Evolutionary conservation across 2,329 filamentous ascomycete species (phyloP).

Genomic region (Exophiala bonariae): DNA sequence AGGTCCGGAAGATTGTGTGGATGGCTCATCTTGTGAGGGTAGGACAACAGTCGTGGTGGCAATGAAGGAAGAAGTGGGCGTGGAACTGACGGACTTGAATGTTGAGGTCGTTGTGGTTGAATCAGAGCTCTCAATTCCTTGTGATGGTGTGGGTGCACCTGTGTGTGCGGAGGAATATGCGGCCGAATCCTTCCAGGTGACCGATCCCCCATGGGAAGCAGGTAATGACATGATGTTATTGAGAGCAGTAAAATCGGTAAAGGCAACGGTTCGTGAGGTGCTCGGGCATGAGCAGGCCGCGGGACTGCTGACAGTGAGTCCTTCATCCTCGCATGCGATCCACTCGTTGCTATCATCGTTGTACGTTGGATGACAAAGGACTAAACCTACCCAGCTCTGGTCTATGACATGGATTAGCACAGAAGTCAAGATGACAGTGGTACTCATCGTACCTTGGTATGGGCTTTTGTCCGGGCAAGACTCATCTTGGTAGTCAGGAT

Average conservation of each 20-base stretch:
- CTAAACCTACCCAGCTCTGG: slow-evolving; percentile 24
- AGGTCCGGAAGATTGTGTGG: slow-evolving; percentile 4
- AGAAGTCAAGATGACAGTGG: neutral
- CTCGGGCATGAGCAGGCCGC: slow-evolving; percentile 21
- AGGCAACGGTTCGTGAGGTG: slow-evolving; percentile 17
- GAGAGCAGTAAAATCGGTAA: slow-evolving; percentile 16
- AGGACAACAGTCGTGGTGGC: no score
- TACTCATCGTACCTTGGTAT: neutral
- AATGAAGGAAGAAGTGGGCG: neutral
- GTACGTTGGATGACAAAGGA: slow-evolving; percentile 24
- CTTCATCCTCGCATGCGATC: slow-evolving; percentile 20
- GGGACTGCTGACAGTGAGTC: slow-evolving; percentile 15
- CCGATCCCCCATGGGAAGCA: slow-evolving; percentile 6
- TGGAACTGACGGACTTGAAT: neutral
- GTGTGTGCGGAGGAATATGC: slow-evolving; percentile 6
- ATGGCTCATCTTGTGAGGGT: no score
- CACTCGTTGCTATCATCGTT: slow-evolving; percentile 22
- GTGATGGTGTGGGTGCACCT: neutral
- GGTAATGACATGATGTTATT: slow-evolving; percentile 22
- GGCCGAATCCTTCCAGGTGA: slow-evolving; percentile 17
- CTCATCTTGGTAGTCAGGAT: slow-evolving; percentile 22
- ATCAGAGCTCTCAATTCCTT: neutral
- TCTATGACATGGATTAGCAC: slow-evolving; percentile 4
- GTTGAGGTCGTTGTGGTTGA: neutral
- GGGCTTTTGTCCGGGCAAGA: slow-evolving; percentile 23